Base-by-base conservation (phyloP, 164 flowering plant genomes). In the Umbilicus rupestris region DNA sequence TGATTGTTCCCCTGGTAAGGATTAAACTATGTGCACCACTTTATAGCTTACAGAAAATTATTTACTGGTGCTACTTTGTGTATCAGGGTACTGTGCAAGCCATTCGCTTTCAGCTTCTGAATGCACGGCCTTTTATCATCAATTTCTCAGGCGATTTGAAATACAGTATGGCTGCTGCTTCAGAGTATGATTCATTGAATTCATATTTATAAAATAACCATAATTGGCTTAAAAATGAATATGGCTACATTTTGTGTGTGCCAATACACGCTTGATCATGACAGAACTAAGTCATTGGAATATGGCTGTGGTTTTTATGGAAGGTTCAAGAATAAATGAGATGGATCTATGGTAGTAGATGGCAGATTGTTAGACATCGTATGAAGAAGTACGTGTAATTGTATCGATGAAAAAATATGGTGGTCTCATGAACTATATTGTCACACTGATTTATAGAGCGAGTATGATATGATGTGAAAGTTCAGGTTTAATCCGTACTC, bases 1-100 rank as follows among this genome's bases (percentile, higher is more conserved):
- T 94, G 86, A 89, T 94, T 72, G 68, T 78, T n/a, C 96, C 99
- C 70, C 68, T 91, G 90, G 99, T 91, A 88, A 59, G 83, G 31
- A 16, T 3, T 66, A 29, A 12, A 45, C 26, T 47, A 17, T 63
- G 20, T 11, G 33, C 7, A 24, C 22, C 22, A 7, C 30, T 65
- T 35, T 63, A 5, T 20, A 28, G 37, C 3, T 60, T 11, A 5
- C 17, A 11, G 20, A n/a, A 14, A 11, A 20, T n/a, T 20, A 10
- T 19, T 20, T 65, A 50, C 65, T 75, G 58, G 66, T 77, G 58
- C 69, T 71, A 29, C 63, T 69, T 35, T 68, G 14, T 69, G 50
- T 63, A 10, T 52, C 83, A 93, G 99, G 91, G 97, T 79, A 82
- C 79, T 19, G 9, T 68, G 33, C 85, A 94, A 80, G 97, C 85